Percentiles rank a stretch among this genome's conserved stretches.
These are phyloP conservation scores for Leccinum longicurvipes DNA, from an alignment of 768 basidiomycete genomes.

Conservation along the genomic window DNA sequence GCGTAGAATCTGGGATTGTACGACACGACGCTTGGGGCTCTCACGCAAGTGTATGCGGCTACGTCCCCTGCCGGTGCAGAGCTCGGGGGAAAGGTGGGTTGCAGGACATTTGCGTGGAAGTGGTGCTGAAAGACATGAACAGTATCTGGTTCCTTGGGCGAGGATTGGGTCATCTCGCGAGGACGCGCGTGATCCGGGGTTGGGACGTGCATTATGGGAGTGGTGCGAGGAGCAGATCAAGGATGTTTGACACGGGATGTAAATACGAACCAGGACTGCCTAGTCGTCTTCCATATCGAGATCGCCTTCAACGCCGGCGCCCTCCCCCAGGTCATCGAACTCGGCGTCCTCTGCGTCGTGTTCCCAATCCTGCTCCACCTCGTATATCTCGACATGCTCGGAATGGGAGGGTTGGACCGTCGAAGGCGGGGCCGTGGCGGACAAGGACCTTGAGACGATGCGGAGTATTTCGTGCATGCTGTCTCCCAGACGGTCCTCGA, in stretches of 20 bases:
- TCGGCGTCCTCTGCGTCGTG: constrained; percentile 47
- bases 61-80: constrained; percentile 24
- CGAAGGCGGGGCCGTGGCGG: background rate
- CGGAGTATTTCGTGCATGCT: constrained; percentile 64
- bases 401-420: background rate
- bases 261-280: too few species aligned
- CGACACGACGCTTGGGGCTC: constrained; percentile 17
- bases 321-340: constrained; percentile 67
- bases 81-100: constrained; percentile 27
- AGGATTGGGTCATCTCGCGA: constrained; percentile 24
- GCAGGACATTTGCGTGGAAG: background rate
- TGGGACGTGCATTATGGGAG: constrained; percentile 30
- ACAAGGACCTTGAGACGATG: constrained; percentile 47
- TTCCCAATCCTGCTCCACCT: constrained; percentile 29
- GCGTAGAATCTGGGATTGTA: constrained; percentile 8
- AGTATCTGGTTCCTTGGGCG: constrained; percentile 37
- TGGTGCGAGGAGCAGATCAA: constrained; percentile 36
- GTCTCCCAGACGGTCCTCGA: constrained; percentile 77
- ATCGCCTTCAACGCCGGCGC: constrained; percentile 66
- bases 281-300: constrained; percentile 62
- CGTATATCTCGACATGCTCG: constrained; percentile 3
- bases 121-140: background rate
- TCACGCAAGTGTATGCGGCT: constrained; percentile 32
- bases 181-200: constrained; percentile 19
- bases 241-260: constrained; percentile 6